Evolutionary conservation across 1,284 basidiomycete genomes (phyloP), one percentile per base, ranked within the genome.

Genomic region (Tylopilus sp.): DNA sequence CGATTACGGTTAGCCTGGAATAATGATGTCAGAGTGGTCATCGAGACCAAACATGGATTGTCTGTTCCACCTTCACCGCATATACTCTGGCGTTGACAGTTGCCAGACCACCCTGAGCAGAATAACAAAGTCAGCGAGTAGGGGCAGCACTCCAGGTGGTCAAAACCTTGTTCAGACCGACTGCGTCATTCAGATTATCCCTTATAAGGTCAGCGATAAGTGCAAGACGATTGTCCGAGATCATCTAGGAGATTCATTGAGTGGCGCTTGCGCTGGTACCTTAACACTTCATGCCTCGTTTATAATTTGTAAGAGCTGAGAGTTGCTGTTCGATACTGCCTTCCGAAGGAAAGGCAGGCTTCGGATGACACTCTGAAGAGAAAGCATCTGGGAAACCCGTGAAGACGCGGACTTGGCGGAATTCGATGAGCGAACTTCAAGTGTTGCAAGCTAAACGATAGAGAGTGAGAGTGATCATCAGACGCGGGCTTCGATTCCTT

Each of bases 71-170:
- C 66, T 83, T 88, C 40, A 95, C 86, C 0, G 92, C 92, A 67
- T 92, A 96, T 11, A 94, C 85, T 40, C 83, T 79, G 3, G 84
- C 78, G 59, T 89, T 90, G 28, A 84, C 71, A 2, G 81, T 82
- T 9, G 73, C 77, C 19, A 90, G 74, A 5, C 88, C 86, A 30
- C 81, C 79, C 84, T 88, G 58, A 31, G 31, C 30, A 5, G 2
- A 44, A 48, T 11, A 30, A 9, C 28, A 26, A 40, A 15, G 16
- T 52, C 16, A 47, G 19, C 21, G 30, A 41, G 37, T 31, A n/a
- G 21, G 21, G 50, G 26, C 5, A 25, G 15, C 3, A 19, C n/a
- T 19, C n/a, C 44, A 21, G 0, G 36, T 6, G 41, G 15, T 33
- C 26, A 30, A 36, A 55, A 87, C 88, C 74, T 85, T 89, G 10